Conservation (phyloP, 768 basidiomycete genomes). For the Gautieria morchelliformis region DNA sequence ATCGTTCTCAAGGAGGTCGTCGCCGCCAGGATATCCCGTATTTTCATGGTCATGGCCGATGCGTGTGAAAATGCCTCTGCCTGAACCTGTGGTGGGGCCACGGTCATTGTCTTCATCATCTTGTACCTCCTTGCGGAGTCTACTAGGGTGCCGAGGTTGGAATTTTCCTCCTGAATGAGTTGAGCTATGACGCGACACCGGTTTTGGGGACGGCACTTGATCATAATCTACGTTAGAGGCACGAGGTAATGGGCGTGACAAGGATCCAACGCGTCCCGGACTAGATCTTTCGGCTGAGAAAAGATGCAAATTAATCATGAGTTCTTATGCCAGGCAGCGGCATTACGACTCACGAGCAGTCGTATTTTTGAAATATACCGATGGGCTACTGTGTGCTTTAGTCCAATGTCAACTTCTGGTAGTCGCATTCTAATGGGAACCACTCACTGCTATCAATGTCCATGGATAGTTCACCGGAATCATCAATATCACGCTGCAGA, state of each 20-base stretch:
- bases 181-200: constrained; percentile 12
- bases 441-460: constrained; percentile 62
- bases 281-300: constrained; percentile 32
- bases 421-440: constrained; percentile 4
- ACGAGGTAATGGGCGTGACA: constrained; percentile 40
- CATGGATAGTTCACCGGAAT: constrained; percentile 63
- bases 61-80: constrained; percentile 15
- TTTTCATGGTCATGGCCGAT: constrained; percentile 15
- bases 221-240: constrained; percentile 53
- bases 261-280: constrained; percentile 26
- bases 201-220: constrained; percentile 47
- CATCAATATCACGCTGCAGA: constrained; percentile 22
- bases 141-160: constrained; percentile 18
- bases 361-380: constrained; percentile 21
- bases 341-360: constrained; percentile 6
- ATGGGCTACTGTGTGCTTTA: constrained; percentile 17
- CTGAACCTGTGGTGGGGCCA: constrained; percentile 10
- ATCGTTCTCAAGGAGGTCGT: constrained; percentile 14
- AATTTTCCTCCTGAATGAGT: constrained; percentile 12
- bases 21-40: constrained; percentile 20
- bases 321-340: neutral
- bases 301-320: constrained; percentile 6
- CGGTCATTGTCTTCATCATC: constrained; percentile 13
- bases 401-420: neutral
- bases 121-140: constrained; percentile 8